Percentiles rank a stretch among this genome's conserved stretches.
Conservation (phyloP, 352 stramenopile species). For the Thalassiosira mediterranea region DNA sequence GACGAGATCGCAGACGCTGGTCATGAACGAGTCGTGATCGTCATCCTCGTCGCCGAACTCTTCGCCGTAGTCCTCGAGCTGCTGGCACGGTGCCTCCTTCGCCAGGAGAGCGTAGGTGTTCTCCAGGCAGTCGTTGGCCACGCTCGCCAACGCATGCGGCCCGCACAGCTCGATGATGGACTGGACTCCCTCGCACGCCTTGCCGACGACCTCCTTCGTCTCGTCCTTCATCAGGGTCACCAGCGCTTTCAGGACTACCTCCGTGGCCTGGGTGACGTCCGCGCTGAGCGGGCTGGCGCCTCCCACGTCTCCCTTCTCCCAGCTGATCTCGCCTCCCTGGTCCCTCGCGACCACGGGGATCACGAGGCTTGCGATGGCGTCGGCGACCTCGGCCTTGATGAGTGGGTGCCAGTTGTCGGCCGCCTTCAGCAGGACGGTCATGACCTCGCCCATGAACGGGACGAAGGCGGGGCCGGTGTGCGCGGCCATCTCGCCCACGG, state of each 20-base stretch:
- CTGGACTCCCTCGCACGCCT: slow-evolving; percentile 81
- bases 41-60: slow-evolving; percentile 92
- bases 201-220: slow-evolving; percentile 76
- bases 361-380: slow-evolving; percentile 79
- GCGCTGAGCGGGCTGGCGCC: slow-evolving; percentile 57
- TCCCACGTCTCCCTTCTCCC: slow-evolving; percentile 86
- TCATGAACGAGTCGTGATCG: slow-evolving; percentile 91
- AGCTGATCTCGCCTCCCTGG: slow-evolving; percentile 86
- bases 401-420: slow-evolving; percentile 86
- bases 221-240: slow-evolving; percentile 83
- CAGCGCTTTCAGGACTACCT: slow-evolving; percentile 71
- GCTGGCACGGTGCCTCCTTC: slow-evolving; percentile 81
- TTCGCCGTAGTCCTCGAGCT: slow-evolving; percentile 76
- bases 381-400: slow-evolving; percentile 80
- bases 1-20: slow-evolving; percentile 92
- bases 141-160: slow-evolving; percentile 67
- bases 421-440: slow-evolving; percentile 88
- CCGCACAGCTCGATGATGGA: slow-evolving; percentile 81
- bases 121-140: slow-evolving; percentile 72
- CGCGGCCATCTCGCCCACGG: slow-evolving; percentile 94
- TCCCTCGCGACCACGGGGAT: slow-evolving; percentile 70
- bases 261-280: slow-evolving; percentile 61
- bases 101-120: slow-evolving; percentile 67
- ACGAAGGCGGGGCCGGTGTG: slow-evolving; percentile 91
- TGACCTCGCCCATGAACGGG: slow-evolving; percentile 88